Base-by-base conservation (phyloP, 176 grass and related monocot genomes). In the Bolboschoenus planiculmis region DNA sequence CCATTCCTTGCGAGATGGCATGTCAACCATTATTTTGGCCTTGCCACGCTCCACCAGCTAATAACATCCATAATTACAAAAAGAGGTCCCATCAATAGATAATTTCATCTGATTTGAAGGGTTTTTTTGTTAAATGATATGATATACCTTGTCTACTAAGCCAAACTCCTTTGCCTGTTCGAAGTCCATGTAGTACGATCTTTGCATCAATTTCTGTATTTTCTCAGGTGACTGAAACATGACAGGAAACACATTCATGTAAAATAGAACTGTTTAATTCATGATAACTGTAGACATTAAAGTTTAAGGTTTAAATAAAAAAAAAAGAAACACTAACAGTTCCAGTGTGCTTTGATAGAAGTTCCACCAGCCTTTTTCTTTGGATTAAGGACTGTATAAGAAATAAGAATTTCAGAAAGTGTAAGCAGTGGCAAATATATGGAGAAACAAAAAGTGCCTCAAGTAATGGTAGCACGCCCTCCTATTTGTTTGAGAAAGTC, bases 101-200 rank as follows among this genome's bases (percentile, higher is more conserved):
- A 47, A 59, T 30, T 42, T 78, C 6, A 73, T 10, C 44, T 20
- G 4, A 73, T 9, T 85, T 5, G 5, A 75, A 46, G 10, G 33
- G 61, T 46, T 43, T 57, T 43, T 57, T n/a, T 44, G 79, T 72
- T 58, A 70, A 70, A 84, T 33, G 84, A 87, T 48, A 59, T 48
- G 14, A 48, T 48, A 56, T 95, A 99, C 96, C 96, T 95, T 93
- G 87, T 99, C 96, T 76, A 99, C 88, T 61, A 95, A 89, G 56
- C 96, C 96, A 90, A 99, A 93, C 77, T 99, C 92, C 76, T 95
- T 95, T 40, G 96, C 92, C 71, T 95, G 85, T 67, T 91, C 42
- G 7, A 93, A 85, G 51, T 93, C 83, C 92, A 99, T 95, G 84
- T 90, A 95, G 87, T 83, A 93, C 26, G 89, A 87, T 21, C 81